Evolutionary conservation across 108 stramenopile genomes (phyloP).

Genomic region (Cyclostephanos invisitatus): DNA sequence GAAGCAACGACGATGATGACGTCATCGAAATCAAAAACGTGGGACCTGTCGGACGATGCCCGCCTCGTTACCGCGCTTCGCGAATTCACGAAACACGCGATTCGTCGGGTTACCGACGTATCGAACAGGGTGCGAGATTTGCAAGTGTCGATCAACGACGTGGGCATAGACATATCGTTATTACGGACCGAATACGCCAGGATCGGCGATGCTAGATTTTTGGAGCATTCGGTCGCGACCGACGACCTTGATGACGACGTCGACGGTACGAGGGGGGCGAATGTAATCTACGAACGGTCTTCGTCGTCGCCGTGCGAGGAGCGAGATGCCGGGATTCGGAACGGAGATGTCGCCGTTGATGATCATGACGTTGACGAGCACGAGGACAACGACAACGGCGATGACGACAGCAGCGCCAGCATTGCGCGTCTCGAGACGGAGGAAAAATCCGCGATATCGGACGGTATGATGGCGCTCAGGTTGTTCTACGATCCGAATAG

Average conservation of each 20-base stretch:
- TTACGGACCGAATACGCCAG: conserved; percentile 19
- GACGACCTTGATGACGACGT: conserved; percentile 6
- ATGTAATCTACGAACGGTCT: too few relatives aligned
- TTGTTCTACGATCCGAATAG: conserved; percentile 39
- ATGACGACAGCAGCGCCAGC: conserved; percentile 15
- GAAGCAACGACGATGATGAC: not conserved
- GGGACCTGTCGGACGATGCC: conserved; percentile 39
- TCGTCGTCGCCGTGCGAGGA: too few relatives aligned
- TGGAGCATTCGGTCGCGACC: conserved; percentile 37
- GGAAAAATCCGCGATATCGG: conserved; percentile 28
- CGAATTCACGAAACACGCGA: conserved; percentile 30
- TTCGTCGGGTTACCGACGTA: conserved; percentile 18
- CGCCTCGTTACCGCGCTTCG: conserved; percentile 23
- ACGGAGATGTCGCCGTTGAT: not conserved
- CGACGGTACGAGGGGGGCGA: not conserved
- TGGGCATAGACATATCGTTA: conserved; percentile 23
- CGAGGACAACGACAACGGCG: not conserved
- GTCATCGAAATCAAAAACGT: not conserved
- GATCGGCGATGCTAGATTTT: not conserved
- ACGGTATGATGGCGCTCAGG: conserved; percentile 37
- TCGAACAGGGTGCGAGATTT: conserved; percentile 10
- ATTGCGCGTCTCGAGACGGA: conserved; percentile 38
- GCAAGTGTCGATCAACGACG: conserved; percentile 21
- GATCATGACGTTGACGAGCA: not conserved
- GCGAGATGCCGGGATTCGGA: too few relatives aligned